Percentiles rank a stretch among this genome's conserved stretches.
phyloP scores from a whole-genome alignment of 305 asterid genomes.

The Vinca major region DNA sequence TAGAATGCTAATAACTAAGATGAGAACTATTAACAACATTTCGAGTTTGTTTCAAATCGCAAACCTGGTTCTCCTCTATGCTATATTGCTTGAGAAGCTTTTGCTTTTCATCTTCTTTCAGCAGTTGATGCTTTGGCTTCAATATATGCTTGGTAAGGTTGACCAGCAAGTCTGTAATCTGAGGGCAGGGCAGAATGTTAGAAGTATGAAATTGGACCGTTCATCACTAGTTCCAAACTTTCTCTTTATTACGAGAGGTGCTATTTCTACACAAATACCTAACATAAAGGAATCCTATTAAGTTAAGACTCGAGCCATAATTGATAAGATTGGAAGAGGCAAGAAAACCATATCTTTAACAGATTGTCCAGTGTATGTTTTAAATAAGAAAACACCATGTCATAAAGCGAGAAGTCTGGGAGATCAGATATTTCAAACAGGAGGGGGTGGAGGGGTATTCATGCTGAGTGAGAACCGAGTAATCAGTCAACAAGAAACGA shows the following conservation, averaged over 20 bases:
- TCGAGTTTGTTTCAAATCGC: constrained; percentile 8
- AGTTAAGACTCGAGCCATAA: not conserved
- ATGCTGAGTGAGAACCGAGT: not conserved
- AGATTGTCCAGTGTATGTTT: not conserved
- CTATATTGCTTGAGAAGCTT: constrained; percentile 52
- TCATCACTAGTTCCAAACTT: not conserved
- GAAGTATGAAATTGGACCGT: constrained; percentile 7
- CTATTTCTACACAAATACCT: not conserved
- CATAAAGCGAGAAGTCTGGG: not conserved
- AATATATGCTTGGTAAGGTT: constrained; percentile 69
- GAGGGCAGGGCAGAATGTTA: constrained; percentile 13
- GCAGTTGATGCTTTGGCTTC: constrained; percentile 73
- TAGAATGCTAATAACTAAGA: not conserved
- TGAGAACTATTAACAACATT: not conserved
- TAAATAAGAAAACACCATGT: not conserved
- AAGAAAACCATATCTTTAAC: not conserved
- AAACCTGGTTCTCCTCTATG: constrained; percentile 74
- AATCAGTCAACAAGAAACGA: not conserved
- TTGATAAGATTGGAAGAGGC: not conserved
- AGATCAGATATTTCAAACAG: not conserved
- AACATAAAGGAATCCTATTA: not conserved
- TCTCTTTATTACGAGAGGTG: not conserved
- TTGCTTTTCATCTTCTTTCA: constrained; percentile 51
- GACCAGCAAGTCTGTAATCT: constrained; percentile 79
- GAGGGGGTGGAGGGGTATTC: not conserved